Percentiles rank a stretch among this genome's conserved stretches.
Conservation (phyloP, 2,329 filamentous ascomycete genomes). For the Fusarium tuaranense region DNA sequence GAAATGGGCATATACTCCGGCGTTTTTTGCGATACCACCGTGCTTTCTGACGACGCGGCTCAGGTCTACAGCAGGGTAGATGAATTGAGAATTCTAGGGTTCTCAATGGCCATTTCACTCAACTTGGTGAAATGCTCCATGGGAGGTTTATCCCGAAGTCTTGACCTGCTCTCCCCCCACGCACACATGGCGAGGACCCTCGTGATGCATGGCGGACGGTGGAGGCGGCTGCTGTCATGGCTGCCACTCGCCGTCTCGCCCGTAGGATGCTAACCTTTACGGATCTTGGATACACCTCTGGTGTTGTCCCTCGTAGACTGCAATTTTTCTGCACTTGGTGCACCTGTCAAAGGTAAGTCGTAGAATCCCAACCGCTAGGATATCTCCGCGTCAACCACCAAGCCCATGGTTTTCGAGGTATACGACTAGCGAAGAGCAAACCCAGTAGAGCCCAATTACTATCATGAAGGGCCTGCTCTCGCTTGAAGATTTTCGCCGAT, state of each 20-base stretch:
- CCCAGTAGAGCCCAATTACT: constrained; percentile 55
- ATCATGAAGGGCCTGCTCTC: constrained; percentile 69
- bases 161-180: constrained; percentile 40
- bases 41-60: constrained; percentile 44
- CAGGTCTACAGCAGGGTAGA: constrained; percentile 54
- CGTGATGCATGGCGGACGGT: constrained; percentile 30
- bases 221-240: background rate
- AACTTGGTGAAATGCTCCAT: constrained; percentile 77
- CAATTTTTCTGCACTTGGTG: constrained; percentile 25
- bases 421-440: constrained; percentile 91
- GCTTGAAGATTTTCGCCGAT: constrained; percentile 84
- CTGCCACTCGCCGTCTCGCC: background rate
- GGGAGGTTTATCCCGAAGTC: constrained; percentile 80
- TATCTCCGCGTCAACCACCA: constrained; percentile 88
- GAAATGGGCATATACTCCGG: constrained; percentile 55
- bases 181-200: constrained; percentile 25
- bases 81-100: constrained; percentile 58
- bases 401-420: constrained; percentile 87
- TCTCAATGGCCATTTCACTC: constrained; percentile 81
- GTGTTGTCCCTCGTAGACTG: constrained; percentile 30
- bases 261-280: constrained; percentile 33
- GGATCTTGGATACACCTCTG: constrained; percentile 10
- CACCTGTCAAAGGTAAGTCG: constrained; percentile 29
- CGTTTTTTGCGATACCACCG: constrained; percentile 51
- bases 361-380: constrained; percentile 70